Percentiles rank a stretch among this genome's conserved stretches.
Evolutionary conservation across 140 eudicot genomes (phyloP).

Genomic region (Erigeron philadelphicus): DNA sequence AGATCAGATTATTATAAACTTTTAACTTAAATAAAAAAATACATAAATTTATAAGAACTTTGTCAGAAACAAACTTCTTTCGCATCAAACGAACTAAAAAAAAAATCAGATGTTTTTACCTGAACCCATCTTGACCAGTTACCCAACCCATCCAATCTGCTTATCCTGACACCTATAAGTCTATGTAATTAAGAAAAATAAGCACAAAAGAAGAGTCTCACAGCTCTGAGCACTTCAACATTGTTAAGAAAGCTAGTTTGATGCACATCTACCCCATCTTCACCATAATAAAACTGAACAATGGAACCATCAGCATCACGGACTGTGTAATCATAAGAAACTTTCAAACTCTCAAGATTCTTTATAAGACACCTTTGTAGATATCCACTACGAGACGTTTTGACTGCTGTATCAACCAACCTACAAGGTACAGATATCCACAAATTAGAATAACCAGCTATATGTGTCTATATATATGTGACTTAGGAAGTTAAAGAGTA

Average conservation of each 20-base stretch:
- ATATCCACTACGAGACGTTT: constrained; percentile 98
- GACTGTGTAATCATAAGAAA: constrained; percentile 80
- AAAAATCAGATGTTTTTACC: not conserved
- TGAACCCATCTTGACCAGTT: not conserved
- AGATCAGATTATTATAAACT: not conserved
- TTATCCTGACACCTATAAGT: constrained; percentile 4
- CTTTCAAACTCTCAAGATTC: constrained; percentile 83
- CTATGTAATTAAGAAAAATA: not conserved
- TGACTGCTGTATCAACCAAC: constrained; percentile 95
- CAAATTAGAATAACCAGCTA: not conserved
- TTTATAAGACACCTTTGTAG: constrained; percentile 82
- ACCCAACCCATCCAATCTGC: constrained; percentile 4
- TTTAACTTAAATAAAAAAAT: no score
- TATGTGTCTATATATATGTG: not conserved
- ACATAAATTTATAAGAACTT: not conserved
- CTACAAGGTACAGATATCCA: constrained; percentile 30
- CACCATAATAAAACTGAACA: constrained; percentile 84
- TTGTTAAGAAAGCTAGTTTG: constrained; percentile 77
- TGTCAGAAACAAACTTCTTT: not conserved
- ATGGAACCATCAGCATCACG: constrained; percentile 98
- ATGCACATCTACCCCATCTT: constrained; percentile 96
- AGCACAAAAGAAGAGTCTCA: constrained; percentile 25
- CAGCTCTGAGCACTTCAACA: constrained; percentile 62
- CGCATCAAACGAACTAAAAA: not conserved
- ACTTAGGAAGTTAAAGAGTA: not conserved